Base-by-base conservation (phyloP, 2,329 filamentous ascomycete species). In the Cladophialophora carrionii region DNA sequence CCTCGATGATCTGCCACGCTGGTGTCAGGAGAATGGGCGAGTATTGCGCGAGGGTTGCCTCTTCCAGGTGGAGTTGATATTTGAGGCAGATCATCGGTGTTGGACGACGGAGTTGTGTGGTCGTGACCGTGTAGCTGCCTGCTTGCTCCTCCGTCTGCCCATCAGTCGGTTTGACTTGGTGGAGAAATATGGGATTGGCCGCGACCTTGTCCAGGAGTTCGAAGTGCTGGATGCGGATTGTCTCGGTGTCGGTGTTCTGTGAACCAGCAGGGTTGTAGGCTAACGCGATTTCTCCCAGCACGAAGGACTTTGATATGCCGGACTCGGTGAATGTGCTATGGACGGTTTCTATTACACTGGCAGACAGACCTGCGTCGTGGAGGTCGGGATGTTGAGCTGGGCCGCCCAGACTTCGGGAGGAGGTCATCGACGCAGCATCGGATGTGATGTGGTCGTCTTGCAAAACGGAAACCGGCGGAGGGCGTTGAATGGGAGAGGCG, bases 271-370 rank as follows among this genome's bases (percentile, higher is more conserved):
- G 65, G 68, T 95, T 95, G 76, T 93, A 93, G 24, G 89, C 87
- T 70, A 99, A 86, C 3, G 94, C 95, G 71, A 99, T 87, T 78
- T 99, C 94, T 64, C 95, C 95, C 52, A 88, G 87, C 24, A 97
- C 86, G 64, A 89, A 89, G 14, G 88, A 87, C 56, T 87, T 88
- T 68, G 86, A 90, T 10, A 93, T 79, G 12, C 81, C 82, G 8
- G 91, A 90, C 37, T 89, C 85, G 63, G 93, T 89, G 74, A 97
- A 96, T 60, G 87, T 87, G 14, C 90, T 91, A 67, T 88, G 95
- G n/a, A 98, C 87, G 0, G 90, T 95, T 77, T 99, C 95, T 57
- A 98, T 90, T 62, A 98, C 85, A 14, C 94, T 98, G 3, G 90
- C 88, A 76, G 92, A 95, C 5, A 99, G 82, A 2, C 95, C 94